Base-by-base conservation (phyloP, 495 filamentous ascomycete genomes). In the Penicillium arizonense region DNA sequence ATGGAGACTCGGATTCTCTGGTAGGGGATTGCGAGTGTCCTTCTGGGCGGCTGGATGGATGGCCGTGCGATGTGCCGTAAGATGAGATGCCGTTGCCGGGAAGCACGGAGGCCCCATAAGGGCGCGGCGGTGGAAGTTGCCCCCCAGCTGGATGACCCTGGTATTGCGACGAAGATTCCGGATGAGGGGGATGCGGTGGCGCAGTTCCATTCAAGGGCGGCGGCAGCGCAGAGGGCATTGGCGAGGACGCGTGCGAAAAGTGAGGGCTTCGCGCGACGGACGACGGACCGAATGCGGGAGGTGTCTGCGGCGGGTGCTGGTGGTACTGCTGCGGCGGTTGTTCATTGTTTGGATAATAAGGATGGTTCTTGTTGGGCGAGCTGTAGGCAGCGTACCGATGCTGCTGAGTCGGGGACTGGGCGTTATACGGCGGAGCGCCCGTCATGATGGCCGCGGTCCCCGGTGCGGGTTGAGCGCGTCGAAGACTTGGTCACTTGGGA, bases 261-360 rank as follows among this genome's bases (percentile, higher is more conserved):
- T 64, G 76, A 69, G 65, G 82, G 71, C 70, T 84, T 72, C 56
- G 80, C 37, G 79, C 62, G 56, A 79, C 64, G 50, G 83, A 77
- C 52, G 78, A 77, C 35, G 84, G 74, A 20, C 62, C 73, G 64
- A 66, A 84, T 69, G 63, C 74, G 62, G 63, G 81, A 50, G 70
- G 80, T 54, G 64, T 82, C 71, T 66, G 84, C 64, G 63, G 85
- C 73, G 63, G 81, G 50, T 69, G 72, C 33, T 70, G 71, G 26
- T 68, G 74, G 61, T 84, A 85, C 50, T 73, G 74, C 18, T 51
- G 63, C n/a, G 49, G 59, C 9, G 52, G 58, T 33, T 61, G 63
- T 18, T 80, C 83, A 74, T 83, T 84, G 69, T 79, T 83, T 54
- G 80, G 79, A 59, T 79, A 76, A 40, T 66, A 76, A 33, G 70